Conservation (phyloP, 345 rosid species). For the Stellera chamaejasme region DNA sequence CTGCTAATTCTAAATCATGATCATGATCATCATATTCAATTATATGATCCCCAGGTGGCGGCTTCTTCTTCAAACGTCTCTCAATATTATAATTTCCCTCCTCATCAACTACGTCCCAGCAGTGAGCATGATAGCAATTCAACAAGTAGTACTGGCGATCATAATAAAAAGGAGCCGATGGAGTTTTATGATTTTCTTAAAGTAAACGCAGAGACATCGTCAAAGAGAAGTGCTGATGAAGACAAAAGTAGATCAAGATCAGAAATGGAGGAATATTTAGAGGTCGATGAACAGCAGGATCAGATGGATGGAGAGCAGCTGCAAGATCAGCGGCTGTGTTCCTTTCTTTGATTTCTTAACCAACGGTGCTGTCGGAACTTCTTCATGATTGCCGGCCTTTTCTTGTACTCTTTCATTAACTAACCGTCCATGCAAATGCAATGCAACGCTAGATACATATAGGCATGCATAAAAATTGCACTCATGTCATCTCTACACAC, state of each 20-base stretch:
- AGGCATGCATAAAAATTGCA: too few relatives aligned
- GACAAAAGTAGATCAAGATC: conserved; percentile 28
- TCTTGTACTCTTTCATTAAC: too few relatives aligned
- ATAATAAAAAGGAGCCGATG: conserved; percentile 17
- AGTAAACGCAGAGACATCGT: conserved; percentile 36
- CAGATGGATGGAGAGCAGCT: conserved; percentile 8
- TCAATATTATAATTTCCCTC: not conserved
- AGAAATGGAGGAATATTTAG: conserved; percentile 44
- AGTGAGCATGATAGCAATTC: not conserved
- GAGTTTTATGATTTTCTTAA: conserved; percentile 74
- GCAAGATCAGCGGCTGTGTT: too few relatives aligned
- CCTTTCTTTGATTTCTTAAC: too few relatives aligned
- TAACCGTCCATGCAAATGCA: too few relatives aligned
- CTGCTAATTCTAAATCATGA: conserved; percentile 4
- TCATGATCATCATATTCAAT: conserved; percentile 2
- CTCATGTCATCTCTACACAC: too few relatives aligned
- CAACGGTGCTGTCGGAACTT: too few relatives aligned
- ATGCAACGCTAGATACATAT: too few relatives aligned
- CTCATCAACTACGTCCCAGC: not conserved
- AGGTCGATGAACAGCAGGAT: conserved; percentile 20
- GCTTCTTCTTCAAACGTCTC: conserved; percentile 5
- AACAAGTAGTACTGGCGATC: not conserved
- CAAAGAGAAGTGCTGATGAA: conserved; percentile 46
- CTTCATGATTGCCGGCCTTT: too few relatives aligned
- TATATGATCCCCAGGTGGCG: not conserved